Conservation (phyloP, 2,329 filamentous ascomycete genomes). For the Ceratocystis colombiana region DNA sequence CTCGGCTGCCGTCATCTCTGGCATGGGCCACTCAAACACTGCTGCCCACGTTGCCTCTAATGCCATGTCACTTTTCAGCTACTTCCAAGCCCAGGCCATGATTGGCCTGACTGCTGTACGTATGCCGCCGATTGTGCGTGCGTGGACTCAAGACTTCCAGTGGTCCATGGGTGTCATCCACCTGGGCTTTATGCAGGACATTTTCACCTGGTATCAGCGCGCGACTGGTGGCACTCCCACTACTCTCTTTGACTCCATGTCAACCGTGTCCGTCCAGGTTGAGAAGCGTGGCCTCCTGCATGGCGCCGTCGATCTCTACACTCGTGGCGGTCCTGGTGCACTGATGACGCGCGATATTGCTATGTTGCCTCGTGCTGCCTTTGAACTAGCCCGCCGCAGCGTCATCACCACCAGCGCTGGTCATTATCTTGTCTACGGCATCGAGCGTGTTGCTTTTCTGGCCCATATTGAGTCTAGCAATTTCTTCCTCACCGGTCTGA, state of each 20-base stretch:
- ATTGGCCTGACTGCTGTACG: slow-evolving; percentile 72
- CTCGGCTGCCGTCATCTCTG: slow-evolving; percentile 79
- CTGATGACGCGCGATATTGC: slow-evolving; percentile 42
- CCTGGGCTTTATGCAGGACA: slow-evolving; percentile 73
- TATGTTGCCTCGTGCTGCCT: slow-evolving; percentile 40
- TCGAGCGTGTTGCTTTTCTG: slow-evolving; percentile 79
- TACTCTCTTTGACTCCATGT: slow-evolving; percentile 63
- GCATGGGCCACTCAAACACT: slow-evolving; percentile 84
- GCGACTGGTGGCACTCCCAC: slow-evolving; percentile 80
- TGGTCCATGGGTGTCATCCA: slow-evolving; percentile 96
- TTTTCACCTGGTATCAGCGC: slow-evolving; percentile 93
- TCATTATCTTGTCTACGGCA: slow-evolving; percentile 61
- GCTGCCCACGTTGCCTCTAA: slow-evolving; percentile 91
- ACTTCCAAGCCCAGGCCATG: slow-evolving; percentile 90
- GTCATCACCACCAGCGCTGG: slow-evolving; percentile 47
- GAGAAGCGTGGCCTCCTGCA: slow-evolving; percentile 48
- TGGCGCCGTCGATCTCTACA: slow-evolving; percentile 34
- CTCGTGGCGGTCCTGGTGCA: slow-evolving; percentile 37
- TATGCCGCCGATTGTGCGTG: slow-evolving; percentile 75
- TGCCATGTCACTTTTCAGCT: slow-evolving; percentile 84
- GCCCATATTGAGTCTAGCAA: slow-evolving; percentile 81
- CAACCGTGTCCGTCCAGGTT: slow-evolving; percentile 70
- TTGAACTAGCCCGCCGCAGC: slow-evolving; percentile 43
- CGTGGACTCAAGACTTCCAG: slow-evolving; percentile 96
- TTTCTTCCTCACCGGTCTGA: slow-evolving; percentile 82